Percentiles rank a stretch among this genome's conserved stretches.
Evolutionary conservation across 2,329 filamentous ascomycete genomes (phyloP).

Genomic region (Paecilomyces formosus): DNA sequence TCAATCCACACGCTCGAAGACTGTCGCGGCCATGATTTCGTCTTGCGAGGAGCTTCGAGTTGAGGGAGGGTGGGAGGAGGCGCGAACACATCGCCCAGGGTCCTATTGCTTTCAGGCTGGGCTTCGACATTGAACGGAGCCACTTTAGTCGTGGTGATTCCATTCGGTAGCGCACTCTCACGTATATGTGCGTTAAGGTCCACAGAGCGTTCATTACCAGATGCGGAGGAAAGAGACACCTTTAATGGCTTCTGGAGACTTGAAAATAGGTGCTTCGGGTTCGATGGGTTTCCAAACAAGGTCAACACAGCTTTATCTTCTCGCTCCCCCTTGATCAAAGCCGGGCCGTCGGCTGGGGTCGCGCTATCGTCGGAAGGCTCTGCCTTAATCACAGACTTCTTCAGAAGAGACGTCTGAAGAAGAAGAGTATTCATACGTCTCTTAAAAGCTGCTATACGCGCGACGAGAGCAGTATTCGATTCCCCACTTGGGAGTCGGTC

Average conservation of each 20-base stretch:
- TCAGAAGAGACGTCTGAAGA: slow-evolving; percentile 52
- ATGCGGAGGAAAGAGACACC: slow-evolving; percentile 27
- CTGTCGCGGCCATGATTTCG: slow-evolving; percentile 24
- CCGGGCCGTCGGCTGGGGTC: slow-evolving; percentile 27
- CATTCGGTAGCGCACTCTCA: slow-evolving; percentile 63
- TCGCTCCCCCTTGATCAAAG: slow-evolving; percentile 32
- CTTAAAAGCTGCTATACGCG: slow-evolving; percentile 51
- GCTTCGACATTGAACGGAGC: slow-evolving; percentile 41
- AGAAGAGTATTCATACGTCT: slow-evolving; percentile 57
- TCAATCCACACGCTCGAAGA: slow-evolving; percentile 32
- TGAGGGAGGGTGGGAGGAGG: slow-evolving; percentile 30
- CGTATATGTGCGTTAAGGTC: slow-evolving; percentile 46
- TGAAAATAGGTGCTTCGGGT: slow-evolving; percentile 74
- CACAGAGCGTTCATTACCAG: slow-evolving; percentile 25
- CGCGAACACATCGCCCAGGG: slow-evolving; percentile 39
- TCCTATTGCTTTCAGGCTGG: slow-evolving; percentile 25
- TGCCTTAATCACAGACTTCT: slow-evolving; percentile 25
- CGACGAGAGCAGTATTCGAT: slow-evolving; percentile 28
- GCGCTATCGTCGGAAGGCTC: slow-evolving; percentile 28
- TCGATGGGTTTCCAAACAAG: slow-evolving; percentile 66
- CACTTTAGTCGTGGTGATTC: slow-evolving; percentile 63
- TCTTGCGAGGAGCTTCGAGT: slow-evolving; percentile 33
- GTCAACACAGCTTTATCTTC: slow-evolving; percentile 61
- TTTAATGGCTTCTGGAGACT: slow-evolving; percentile 57
- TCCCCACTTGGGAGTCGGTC: slow-evolving; percentile 24